Evolutionary conservation across 768 basidiomycete species (phyloP), one percentile per base, ranked within the genome.

Genomic region (Trametes elegans): DNA sequence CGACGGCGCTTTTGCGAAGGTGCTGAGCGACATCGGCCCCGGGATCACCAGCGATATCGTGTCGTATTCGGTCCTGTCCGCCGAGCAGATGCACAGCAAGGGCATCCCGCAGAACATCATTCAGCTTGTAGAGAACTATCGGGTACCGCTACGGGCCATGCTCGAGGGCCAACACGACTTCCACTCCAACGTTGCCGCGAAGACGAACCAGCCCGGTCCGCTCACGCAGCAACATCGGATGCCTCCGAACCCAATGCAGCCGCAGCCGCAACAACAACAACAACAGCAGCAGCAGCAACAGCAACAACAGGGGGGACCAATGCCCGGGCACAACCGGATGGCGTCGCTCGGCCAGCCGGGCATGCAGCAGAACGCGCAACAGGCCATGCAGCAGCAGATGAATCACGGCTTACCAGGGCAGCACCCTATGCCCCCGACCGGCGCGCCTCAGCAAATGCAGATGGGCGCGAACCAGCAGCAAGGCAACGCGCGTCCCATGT

Each of bases 41-140:
- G 66, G 69, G 32, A 67, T 77, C 57, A 66, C 82, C 63, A 73
- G 73, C 38, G 49, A 73, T 49, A 69, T 85, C n/a, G 61, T 84
- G 41, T 66, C 68, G 16, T 82, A 77, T 64, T 78, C 82, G 16
- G 64, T 77, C 43, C 58, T 72, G 48, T 71, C 77, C 13, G 71
- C 71, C 2, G 67, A 71, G 5, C 83, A 88, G 38, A 76, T 90
- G 55, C 81, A 80, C 10, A 70, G 70, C 13, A 76, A 73, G 35
- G 75, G 76, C 13, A 67, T 87, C 7, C 69, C 73, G 5, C 81
- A 82, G 19, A 59, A 72, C 42, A 67, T 81, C 50, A 83, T 90
- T 42, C 55, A 69, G 28, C 74, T 81, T 53, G 79, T 89, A 32
- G 88, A 90, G 61, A 59, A 61, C 3, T 66, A 85, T 61, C 81